These are phyloP conservation scores for Sarocladium strictum DNA, from an alignment of 2,329 filamentous ascomycete genomes.

Conservation along the genomic window DNA sequence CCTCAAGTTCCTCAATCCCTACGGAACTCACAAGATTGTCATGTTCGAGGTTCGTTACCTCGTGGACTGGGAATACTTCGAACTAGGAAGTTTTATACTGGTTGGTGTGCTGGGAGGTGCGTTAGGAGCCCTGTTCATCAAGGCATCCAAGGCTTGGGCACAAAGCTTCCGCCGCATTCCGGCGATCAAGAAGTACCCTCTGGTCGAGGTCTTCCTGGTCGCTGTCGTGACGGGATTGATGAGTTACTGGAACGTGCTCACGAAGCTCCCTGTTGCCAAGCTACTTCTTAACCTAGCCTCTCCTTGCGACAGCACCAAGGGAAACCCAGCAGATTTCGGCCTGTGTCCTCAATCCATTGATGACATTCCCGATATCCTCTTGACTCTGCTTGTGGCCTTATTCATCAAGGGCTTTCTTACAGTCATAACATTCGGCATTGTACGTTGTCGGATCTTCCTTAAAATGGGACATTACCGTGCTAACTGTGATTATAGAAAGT, in stretches of 20 bases:
- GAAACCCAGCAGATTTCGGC: constrained; percentile 58
- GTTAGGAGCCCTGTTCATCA: constrained; percentile 89
- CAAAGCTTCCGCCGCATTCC: constrained; percentile 77
- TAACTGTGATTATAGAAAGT: constrained; percentile 58
- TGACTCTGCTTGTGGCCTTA: constrained; percentile 69
- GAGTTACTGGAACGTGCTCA: constrained; percentile 91
- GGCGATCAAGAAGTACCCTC: constrained; percentile 73
- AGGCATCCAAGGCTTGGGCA: constrained; percentile 87
- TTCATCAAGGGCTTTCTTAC: constrained; percentile 87
- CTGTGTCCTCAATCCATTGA: constrained; percentile 69
- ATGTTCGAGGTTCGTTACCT: constrained; percentile 91
- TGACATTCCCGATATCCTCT: constrained; percentile 72
- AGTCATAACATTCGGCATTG: constrained; percentile 85
- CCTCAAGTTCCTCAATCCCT: constrained; percentile 91
- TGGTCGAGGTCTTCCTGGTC: constrained; percentile 84
- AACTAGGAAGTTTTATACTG: constrained; percentile 78
- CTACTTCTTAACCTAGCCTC: constrained; percentile 85
- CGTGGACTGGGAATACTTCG: constrained; percentile 90
- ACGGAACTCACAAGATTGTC: constrained; percentile 94
- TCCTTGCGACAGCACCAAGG: constrained; percentile 69
- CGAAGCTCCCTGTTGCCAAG: constrained; percentile 83
- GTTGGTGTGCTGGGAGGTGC: constrained; percentile 81
- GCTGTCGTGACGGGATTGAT: constrained; percentile 76
- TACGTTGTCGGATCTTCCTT: constrained; percentile 29
- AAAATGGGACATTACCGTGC: constrained; percentile 5